Base-by-base conservation (phyloP, 768 basidiomycete species). In the Lentinula sp. region DNA sequence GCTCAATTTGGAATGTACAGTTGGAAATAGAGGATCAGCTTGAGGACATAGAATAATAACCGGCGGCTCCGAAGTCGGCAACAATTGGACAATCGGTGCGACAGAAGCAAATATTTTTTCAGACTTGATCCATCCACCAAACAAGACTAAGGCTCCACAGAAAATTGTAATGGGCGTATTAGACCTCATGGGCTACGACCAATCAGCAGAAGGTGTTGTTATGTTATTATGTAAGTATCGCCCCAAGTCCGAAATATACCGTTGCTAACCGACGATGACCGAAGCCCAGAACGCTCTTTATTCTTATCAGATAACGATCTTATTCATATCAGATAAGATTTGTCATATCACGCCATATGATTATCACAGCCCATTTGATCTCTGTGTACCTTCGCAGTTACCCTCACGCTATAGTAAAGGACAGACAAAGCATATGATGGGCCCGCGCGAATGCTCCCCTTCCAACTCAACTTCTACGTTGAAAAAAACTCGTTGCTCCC, bases 1-100 rank as follows among this genome's bases (percentile, higher is more conserved):
- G 42, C 58, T 43, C 48, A 62, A 37, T 4, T 56, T 3, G 57
- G 45, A 15, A 73, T 73, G 73, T 54, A 68, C 11, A 63, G 65
- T 0, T 21, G 56, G 52, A 65, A 69, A 60, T 54, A 61, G 1
- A 63, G 66, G 56, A 2, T 67, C 43, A 62, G 64, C 31, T 63
- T 71, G 70, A 54, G 70, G 74, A 59, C 68, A 59, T 28, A 48
- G 18, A 13, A 5, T 39, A 10, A 18, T 40, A 39, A 11, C 37
- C 16, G 35, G 53, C n/a, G 34, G 53, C 3, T 34, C 32, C 51
- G 21, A 21, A 18, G 37, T 37, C 34, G 11, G 37, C 6, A 43
- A 18, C n/a, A 34, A 15, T 16, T 4, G 31, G 10, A 32, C 13
- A 8, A 54, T 9, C 9, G 46, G 18, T 48, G 46, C 21, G 46